phyloP scores from a whole-genome alignment of 169 alveolate genomes.

The Plasmodium yoelii region DNA sequence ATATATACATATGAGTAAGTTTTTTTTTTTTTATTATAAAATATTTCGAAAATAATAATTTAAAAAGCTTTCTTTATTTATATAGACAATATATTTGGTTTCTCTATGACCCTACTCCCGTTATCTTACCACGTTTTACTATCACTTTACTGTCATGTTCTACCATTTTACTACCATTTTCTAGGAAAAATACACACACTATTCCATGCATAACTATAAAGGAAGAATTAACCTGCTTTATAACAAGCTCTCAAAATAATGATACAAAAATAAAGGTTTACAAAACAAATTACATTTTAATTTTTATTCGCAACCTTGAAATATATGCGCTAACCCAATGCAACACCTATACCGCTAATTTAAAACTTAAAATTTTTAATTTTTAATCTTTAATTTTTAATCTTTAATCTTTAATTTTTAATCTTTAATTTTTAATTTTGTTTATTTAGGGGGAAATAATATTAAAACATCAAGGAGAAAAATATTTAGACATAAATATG shows the following conservation, averaged over 20 bases:
- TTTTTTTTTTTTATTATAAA: neutral
- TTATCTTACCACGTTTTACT: neutral
- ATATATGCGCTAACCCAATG: neutral
- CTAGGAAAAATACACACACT: constrained; percentile 8
- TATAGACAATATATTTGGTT: no score
- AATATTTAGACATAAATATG: constrained; percentile 28
- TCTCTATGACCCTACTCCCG: no score
- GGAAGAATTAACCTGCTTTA: constrained; percentile 36
- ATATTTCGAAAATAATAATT: neutral
- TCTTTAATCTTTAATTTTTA: no score
- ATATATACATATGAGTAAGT: constrained; percentile 34
- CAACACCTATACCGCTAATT: neutral
- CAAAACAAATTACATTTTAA: neutral
- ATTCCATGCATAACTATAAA: neutral
- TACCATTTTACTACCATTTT: neutral
- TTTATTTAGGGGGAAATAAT: constrained; percentile 37
- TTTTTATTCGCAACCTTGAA: neutral
- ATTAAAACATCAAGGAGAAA: constrained; percentile 19
- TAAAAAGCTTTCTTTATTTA: neutral
- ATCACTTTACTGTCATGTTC: neutral
- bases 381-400: no score
- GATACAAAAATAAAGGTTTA: constrained; percentile 33
- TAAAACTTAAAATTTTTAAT: no score
- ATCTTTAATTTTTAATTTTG: neutral
- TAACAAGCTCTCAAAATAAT: constrained; percentile 20